Base-by-base conservation (phyloP, 371 early-diverging fungal species). In the Mucor saturninus region DNA sequence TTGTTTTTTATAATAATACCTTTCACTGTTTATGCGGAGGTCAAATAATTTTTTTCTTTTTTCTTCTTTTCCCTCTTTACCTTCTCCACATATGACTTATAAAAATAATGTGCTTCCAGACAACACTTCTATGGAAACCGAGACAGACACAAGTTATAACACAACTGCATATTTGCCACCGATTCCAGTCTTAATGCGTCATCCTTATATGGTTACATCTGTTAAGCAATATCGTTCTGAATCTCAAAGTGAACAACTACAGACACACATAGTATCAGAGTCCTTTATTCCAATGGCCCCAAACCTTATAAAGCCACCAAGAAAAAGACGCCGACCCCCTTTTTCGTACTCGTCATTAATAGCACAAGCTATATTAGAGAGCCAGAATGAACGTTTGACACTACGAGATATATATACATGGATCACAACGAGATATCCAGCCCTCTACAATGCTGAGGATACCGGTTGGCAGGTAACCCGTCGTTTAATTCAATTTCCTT, bases 291-390 rank as follows among this genome's bases (percentile, higher is more conserved):
- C 81, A 4, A 71, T 81, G 68, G 62, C 75, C 11, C 83, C 83
- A 26, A 68, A 76, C 40, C n/a, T 68, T 8, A 50, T 62, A 3
- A 80, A 81, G 57, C 79, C 76, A 8, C 73, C 77, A 13, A 69
- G 79, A 40, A 81, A 79, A 45, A 81, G 88, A 50, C 75, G 88
- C 35, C 84, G 90, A 5, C 93, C 92, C 9, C 91, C 93, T 5
- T 89, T 87, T 55, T 89, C 92, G 0, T 92, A 92, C 69, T 84
- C 92, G 1, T 81, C 87, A 2, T 74, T 92, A 5, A 92, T 92
- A 58, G 89, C 88, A 0, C 88, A 90, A 65, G 92, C 93, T 4
- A 89, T 92, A 26, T 43, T 85, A 2, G 75, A 81, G 10, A 82
- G 86, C 4, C 62, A 77, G 35, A 64, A 83, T 29, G 79, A 85